Conservation (phyloP, 106 monocot species). For the Dactylorhiza incarnata region DNA sequence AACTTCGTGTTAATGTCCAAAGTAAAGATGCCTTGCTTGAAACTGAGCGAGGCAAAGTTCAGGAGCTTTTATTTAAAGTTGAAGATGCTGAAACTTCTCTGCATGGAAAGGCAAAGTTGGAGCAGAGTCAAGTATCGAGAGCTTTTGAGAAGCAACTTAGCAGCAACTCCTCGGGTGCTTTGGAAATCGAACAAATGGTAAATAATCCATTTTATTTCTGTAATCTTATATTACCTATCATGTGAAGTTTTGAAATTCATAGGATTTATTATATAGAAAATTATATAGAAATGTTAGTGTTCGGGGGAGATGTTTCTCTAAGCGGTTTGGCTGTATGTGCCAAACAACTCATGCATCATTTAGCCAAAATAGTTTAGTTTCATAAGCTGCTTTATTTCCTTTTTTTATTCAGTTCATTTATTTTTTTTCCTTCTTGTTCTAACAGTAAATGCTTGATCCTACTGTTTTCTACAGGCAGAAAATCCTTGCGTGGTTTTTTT, state of each 20-base stretch:
- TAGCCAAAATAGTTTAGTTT: not conserved
- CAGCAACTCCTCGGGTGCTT: constrained; percentile 28
- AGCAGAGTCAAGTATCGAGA: constrained; percentile 19
- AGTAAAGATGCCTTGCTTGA: constrained; percentile 72
- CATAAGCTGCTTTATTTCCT: not conserved
- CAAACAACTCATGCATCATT: not conserved
- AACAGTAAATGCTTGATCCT: not conserved
- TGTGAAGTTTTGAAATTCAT: not conserved
- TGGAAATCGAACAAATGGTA: constrained; percentile 77
- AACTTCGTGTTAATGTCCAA: constrained; percentile 35
- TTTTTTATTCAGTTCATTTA: not conserved
- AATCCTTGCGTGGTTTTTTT: too few relatives aligned
- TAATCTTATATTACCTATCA: not conserved
- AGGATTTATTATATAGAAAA: not conserved
- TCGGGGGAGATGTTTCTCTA: not conserved
- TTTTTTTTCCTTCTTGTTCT: not conserved
- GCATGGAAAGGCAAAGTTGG: constrained; percentile 37
- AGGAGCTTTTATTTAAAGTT: constrained; percentile 39
- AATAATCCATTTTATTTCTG: constrained; percentile 4
- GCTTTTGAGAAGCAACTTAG: constrained; percentile 23
- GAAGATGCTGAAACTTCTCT: constrained; percentile 55
- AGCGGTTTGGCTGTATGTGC: not conserved
- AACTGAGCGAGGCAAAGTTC: constrained; percentile 51
- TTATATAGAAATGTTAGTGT: not conserved
- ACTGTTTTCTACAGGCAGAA: too few relatives aligned